Base-by-base conservation (phyloP, 305 asterid species). In the Fraxinus paxiana region DNA sequence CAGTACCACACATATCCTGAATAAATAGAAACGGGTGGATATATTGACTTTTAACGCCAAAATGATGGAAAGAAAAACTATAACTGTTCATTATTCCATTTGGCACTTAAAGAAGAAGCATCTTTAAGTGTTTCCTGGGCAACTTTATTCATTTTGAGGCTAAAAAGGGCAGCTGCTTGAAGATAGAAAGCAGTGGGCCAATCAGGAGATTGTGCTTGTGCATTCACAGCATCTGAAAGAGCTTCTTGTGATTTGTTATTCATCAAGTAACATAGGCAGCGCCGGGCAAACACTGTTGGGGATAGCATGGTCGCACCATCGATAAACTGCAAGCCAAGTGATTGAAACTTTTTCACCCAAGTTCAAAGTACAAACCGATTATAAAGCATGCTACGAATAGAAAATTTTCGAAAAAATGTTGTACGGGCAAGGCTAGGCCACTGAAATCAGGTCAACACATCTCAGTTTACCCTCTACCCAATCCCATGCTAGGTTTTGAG, bases 171-270 rank as follows among this genome's bases (percentile, higher is more conserved):
- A 8, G 92, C 88, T 28, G 90, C 87, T 80, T 89, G 92, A 61
- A 89, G 92, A 81, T 87, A 87, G 77, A 87, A 84, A 9, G 89
- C 90, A 46, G 87, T 79, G 9, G 92, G 88, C 90, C 92, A 87
- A 26, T 87, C 86, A 41, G 92, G 86, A 38, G 87, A 87, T 31
- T 83, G 83, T 48, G 79, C 84, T 78, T 87, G 90, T 9, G 92
- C 90, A 76, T 89, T 88, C 92, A 89, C 85, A 22, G 92, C 92
- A 78, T 89, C 92, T 3, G 86, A 88, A 0, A 89, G 89, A 51
- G 90, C 90, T 85, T 89, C 89, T 78, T 89, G 88, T 79, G 87
- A 80, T 43, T 83, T 81, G 65, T 83, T 59, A 26, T 31, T 83
- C 85, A 86, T 86, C 79, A 89, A 81, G 75, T 87, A 87, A 79